Percentiles rank a stretch among this genome's conserved stretches.
Evolutionary conservation across 768 basidiomycete genomes (phyloP).

Genomic region (Lentinus brumalis): DNA sequence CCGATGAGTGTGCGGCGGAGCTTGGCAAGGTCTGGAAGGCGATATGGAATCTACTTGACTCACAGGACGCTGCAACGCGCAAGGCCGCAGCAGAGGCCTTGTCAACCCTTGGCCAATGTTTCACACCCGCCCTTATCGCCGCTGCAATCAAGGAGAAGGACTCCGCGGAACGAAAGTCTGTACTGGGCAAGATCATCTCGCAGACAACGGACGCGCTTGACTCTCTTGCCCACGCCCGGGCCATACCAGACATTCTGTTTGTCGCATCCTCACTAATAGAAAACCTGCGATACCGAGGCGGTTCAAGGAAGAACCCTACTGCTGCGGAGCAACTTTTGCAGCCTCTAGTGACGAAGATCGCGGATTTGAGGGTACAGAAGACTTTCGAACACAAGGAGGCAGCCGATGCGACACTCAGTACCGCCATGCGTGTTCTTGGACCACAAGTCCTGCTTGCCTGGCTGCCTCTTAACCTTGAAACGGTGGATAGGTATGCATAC

Average conservation of each 20-base stretch:
- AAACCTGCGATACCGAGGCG: constrained; percentile 55
- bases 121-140: constrained; percentile 63
- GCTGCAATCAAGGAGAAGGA: constrained; percentile 51
- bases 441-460: constrained; percentile 73
- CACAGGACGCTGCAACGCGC: constrained; percentile 58
- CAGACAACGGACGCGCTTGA: constrained; percentile 71
- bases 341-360: constrained; percentile 69
- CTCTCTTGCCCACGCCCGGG: constrained; percentile 68
- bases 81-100: constrained; percentile 68
- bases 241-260: constrained; percentile 79
- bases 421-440: constrained; percentile 84
- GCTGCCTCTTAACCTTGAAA: constrained; percentile 87
- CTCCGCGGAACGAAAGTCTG: constrained; percentile 46
- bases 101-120: constrained; percentile 64
- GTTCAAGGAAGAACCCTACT: constrained; percentile 43
- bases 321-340: constrained; percentile 73
- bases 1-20: constrained; percentile 53
- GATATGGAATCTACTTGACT: constrained; percentile 79
- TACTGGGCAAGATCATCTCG: constrained; percentile 62
- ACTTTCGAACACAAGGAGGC: constrained; percentile 90
- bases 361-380: constrained; percentile 73
- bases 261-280: constrained; percentile 71
- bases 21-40: constrained; percentile 71
- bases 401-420: constrained; percentile 76
- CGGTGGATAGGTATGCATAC: constrained; percentile 66